Percentiles rank a stretch among this genome's conserved stretches.
Evolutionary conservation across 1,139 yeast genomes (phyloP).

Genomic region (Kodamaea arcana): DNA sequence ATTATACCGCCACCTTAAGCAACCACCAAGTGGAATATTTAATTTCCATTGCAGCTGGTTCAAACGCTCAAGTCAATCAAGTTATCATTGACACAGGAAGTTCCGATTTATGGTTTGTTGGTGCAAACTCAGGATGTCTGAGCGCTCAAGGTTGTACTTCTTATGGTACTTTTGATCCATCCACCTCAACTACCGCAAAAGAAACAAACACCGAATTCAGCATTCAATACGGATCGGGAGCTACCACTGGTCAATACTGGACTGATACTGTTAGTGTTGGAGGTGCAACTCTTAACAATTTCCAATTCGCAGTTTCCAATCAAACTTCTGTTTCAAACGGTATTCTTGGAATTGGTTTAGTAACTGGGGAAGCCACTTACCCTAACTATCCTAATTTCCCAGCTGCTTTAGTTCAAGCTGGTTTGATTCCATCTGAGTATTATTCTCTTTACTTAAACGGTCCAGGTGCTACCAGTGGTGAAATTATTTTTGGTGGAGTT

Average conservation of each 20-base stretch:
- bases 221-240: conserved; percentile 15
- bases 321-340: conserved; percentile 9
- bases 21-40: conserved; percentile 4
- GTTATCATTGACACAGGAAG: conserved; percentile 19
- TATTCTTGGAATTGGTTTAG: conserved; percentile 17
- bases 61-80: conserved; percentile 9
- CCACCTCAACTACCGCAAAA: conserved; percentile 7
- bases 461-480: conserved; percentile 16
- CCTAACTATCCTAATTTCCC: conserved; percentile 19
- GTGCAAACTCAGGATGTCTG: conserved; percentile 4
- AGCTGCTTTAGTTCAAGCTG: conserved; percentile 14
- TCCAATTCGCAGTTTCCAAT: conserved; percentile 17
- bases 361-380: conserved; percentile 7
- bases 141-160: conserved; percentile 2
- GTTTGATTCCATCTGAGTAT: conserved; percentile 15
- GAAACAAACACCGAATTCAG: conserved; percentile 7
- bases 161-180: conserved; percentile 10
- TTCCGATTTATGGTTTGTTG: conserved; percentile 18
- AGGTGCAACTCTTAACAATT: conserved; percentile 10
- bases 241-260: conserved; percentile 15
- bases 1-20: not conserved
- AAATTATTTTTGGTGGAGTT: conserved; percentile 27
- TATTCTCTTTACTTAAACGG: conserved; percentile 21
- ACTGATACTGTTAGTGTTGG: conserved; percentile 13
- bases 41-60: conserved; percentile 8